Evolutionary conservation across 2,329 filamentous ascomycete species (phyloP).

Genomic region (Chaetothyriales sp.): DNA sequence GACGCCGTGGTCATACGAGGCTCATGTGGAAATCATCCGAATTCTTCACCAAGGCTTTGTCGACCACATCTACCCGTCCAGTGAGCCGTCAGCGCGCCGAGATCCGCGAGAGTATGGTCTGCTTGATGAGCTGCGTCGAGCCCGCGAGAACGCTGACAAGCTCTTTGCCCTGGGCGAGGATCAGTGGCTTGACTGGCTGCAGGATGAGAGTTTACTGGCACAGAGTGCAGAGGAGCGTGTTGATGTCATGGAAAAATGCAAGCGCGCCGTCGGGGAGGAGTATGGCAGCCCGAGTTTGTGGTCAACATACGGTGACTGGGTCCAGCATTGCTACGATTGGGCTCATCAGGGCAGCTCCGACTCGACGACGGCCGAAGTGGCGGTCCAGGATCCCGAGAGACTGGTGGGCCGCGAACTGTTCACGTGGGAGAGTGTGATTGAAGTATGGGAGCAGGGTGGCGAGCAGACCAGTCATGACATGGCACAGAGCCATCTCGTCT

Average conservation of each 20-base stretch:
- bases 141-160: conserved; percentile 44
- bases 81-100: conserved; percentile 29
- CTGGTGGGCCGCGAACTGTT: conserved; percentile 45
- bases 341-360: conserved; percentile 27
- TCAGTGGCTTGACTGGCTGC: conserved; percentile 48
- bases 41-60: conserved; percentile 33
- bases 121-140: conserved; percentile 31
- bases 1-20: conserved; percentile 33
- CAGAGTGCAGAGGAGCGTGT: conserved; percentile 41
- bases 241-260: conserved; percentile 43
- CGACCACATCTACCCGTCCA: conserved; percentile 30
- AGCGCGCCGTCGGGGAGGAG: conserved; percentile 45
- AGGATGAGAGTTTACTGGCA: conserved; percentile 46
- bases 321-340: conserved; percentile 40
- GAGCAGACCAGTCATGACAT: conserved; percentile 45
- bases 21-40: conserved; percentile 32
- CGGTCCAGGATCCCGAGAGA: conserved; percentile 37
- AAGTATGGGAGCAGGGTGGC: conserved; percentile 41
- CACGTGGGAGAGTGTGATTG: conserved; percentile 39
- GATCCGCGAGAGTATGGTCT: conserved; percentile 33
- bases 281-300: conserved; percentile 46
- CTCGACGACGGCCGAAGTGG: conserved; percentile 20
- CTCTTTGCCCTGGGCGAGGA: conserved; percentile 49
- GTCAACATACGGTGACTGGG: conserved; percentile 48
- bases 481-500: conserved; percentile 45